phyloP scores from a whole-genome alignment of 176 grass and related monocot genomes.

The Eragrostis curvula region DNA sequence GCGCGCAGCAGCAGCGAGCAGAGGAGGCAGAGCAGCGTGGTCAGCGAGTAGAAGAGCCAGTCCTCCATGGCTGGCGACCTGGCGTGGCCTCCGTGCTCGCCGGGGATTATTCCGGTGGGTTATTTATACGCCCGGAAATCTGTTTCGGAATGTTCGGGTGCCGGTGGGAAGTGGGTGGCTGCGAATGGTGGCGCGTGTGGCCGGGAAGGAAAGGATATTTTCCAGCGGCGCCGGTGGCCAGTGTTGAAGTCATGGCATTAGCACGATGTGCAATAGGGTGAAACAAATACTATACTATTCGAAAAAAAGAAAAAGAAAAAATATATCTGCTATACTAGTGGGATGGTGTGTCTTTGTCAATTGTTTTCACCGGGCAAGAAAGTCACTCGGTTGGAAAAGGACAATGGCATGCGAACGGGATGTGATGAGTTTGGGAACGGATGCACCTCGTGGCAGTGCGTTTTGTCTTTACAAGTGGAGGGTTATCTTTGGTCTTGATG shows the following conservation, averaged over 20 bases:
- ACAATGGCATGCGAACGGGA: background rate
- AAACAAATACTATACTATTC: too few species aligned
- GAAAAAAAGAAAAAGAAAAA: too few species aligned
- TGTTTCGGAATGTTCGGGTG: slow-evolving; percentile 7
- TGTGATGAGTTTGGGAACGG: too few species aligned
- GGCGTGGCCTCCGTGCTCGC: background rate
- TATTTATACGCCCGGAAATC: slow-evolving; percentile 29
- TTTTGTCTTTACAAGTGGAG: too few species aligned
- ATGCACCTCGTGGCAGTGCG: too few species aligned
- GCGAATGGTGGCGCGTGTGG: background rate
- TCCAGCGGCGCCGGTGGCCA: slow-evolving; percentile 11
- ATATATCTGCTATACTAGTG: too few species aligned
- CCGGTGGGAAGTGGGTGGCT: slow-evolving; percentile 40
- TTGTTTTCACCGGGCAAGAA: background rate
- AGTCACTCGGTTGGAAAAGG: slow-evolving; percentile 4
- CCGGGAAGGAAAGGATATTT: slow-evolving; percentile 16
- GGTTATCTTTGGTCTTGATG: too few species aligned
- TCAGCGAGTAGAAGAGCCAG: slow-evolving; percentile 69
- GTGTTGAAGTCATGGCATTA: slow-evolving; percentile 26
- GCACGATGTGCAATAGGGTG: too few species aligned
- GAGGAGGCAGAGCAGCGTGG: slow-evolving; percentile 47
- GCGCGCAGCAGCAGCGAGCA: slow-evolving; percentile 34
- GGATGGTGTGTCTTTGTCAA: too few species aligned
- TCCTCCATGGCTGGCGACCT: slow-evolving; percentile 55
- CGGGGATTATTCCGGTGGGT: background rate